Conservation (phyloP, 371 early-diverging fungal species). For the Fennellomyces sp. region DNA sequence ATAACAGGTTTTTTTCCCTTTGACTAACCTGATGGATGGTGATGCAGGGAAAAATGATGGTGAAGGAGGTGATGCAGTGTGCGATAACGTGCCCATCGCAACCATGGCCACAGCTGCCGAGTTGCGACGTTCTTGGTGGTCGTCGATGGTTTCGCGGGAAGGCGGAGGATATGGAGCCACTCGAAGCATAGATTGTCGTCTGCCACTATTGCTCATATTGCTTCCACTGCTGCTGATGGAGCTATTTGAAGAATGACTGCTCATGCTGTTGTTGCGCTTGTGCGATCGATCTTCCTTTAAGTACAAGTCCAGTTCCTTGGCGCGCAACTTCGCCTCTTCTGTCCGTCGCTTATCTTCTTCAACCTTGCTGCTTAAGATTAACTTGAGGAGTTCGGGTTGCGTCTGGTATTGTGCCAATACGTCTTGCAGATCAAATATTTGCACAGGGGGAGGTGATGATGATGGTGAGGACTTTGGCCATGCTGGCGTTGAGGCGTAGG, state of each 20-base stretch:
- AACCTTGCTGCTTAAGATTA: constrained; percentile 59
- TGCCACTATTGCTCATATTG: background rate
- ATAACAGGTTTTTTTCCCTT: background rate
- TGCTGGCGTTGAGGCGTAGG: background rate
- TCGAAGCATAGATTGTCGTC: background rate
- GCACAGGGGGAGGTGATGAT: background rate
- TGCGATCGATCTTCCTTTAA: background rate
- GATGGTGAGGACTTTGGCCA: background rate
- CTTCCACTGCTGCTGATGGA: background rate
- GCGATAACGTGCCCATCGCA: constrained; percentile 31
- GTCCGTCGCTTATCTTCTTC: constrained; percentile 64
- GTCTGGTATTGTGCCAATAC: constrained; percentile 48
- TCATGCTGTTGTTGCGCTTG: constrained; percentile 13
- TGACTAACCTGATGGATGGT: background rate
- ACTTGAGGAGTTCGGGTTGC: constrained; percentile 56
- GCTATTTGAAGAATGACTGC: background rate
- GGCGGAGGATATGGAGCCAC: background rate
- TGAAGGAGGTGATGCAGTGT: background rate
- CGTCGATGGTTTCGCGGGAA: background rate
- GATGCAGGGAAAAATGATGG: constrained; percentile 4
- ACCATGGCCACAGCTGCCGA: constrained; percentile 50
- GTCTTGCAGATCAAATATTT: constrained; percentile 20
- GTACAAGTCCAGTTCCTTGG: constrained; percentile 51
- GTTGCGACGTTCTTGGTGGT: constrained; percentile 36
- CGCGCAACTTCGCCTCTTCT: constrained; percentile 60